Conservation (phyloP, 768 basidiomycete species). For the Lenzites betulinus region DNA sequence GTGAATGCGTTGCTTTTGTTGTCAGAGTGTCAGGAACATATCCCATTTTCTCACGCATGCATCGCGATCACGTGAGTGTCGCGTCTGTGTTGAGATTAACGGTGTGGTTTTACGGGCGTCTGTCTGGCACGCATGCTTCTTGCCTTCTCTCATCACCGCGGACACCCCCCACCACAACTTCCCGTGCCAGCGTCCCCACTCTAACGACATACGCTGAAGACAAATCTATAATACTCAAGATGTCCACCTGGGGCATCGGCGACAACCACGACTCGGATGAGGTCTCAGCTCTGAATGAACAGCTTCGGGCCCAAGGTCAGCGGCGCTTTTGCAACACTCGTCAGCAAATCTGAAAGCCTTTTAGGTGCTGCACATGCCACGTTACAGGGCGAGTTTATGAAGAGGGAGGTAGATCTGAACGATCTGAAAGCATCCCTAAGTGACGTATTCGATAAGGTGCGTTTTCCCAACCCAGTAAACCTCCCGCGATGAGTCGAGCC, state of each 20-base stretch:
- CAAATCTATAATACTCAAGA: constrained; percentile 17
- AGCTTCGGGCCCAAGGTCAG: constrained; percentile 39
- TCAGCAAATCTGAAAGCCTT: background rate
- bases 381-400: constrained; percentile 36
- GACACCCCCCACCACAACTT: background rate
- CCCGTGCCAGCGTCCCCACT: background rate
- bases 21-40: no score
- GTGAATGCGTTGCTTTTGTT: no score
- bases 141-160: constrained; percentile 1
- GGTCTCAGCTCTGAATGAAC: constrained; percentile 39
- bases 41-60: background rate
- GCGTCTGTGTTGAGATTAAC: constrained; percentile 21
- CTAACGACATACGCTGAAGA: background rate
- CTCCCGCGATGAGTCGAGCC: constrained; percentile 7
- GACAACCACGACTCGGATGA: constrained; percentile 43
- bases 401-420: constrained; percentile 39
- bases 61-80: constrained; percentile 19
- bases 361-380: constrained; percentile 41
- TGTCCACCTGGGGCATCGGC: constrained; percentile 43
- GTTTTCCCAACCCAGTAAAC: background rate
- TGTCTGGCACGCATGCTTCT: constrained; percentile 5
- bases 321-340: background rate
- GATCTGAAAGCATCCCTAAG: constrained; percentile 36
- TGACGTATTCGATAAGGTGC: constrained; percentile 42
- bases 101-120: constrained; percentile 9